phyloP scores from a whole-genome alignment of 2,329 filamentous ascomycete species.

The Cladobotryum mycophilum region DNA sequence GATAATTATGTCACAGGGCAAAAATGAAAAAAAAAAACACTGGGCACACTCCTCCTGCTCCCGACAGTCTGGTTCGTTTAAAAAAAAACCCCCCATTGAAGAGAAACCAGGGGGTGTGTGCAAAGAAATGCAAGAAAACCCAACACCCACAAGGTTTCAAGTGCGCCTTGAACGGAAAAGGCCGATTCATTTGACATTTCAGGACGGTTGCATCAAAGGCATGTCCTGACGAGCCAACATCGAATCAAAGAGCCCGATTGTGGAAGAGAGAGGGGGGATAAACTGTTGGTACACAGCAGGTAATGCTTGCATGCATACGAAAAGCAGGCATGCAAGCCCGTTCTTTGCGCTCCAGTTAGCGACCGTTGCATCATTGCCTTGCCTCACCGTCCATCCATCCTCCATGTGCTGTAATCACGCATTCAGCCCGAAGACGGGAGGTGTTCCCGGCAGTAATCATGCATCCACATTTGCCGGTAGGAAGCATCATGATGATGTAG shows the following conservation, averaged over 20 bases:
- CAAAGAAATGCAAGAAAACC: not conserved
- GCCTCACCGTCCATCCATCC: too few species aligned
- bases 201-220: too few species aligned
- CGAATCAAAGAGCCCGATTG: not conserved
- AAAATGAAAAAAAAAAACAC: not conserved
- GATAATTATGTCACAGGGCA: too few species aligned
- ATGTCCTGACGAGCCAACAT: too few species aligned
- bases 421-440: too few species aligned
- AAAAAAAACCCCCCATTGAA: too few species aligned
- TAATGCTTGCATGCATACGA: not conserved
- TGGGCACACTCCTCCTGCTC: not conserved
- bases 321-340: not conserved
- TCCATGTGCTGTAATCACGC: too few species aligned
- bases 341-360: not conserved
- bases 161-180: not conserved
- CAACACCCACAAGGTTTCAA: not conserved
- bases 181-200: too few species aligned
- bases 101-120: not conserved
- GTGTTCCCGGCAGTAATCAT: too few species aligned
- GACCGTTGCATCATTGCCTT: not conserved
- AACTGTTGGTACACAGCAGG: not conserved
- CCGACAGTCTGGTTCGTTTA: not conserved
- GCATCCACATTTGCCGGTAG: too few species aligned
- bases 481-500: too few species aligned
- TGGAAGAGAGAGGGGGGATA: not conserved